Evolutionary conservation across 2,329 filamentous ascomycete genomes (phyloP), one percentile per base, ranked within the genome.

Genomic region (Mariannaea sp.): DNA sequence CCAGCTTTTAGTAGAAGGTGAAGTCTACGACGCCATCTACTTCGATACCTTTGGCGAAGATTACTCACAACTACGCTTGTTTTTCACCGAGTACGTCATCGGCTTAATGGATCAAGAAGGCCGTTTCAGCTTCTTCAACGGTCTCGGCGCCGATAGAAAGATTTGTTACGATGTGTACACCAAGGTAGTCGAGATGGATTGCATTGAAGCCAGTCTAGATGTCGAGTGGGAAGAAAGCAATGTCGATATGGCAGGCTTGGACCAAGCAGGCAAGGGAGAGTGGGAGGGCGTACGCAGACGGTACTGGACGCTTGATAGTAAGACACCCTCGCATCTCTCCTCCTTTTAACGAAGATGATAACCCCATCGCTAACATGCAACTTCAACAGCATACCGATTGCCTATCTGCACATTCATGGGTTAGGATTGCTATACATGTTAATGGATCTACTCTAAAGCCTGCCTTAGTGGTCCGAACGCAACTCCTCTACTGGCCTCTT

Each of bases 41-140:
- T 97, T 97, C 68, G 94, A 99, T 69, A 99, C 94, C 0, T 97
- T 97, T 71, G 94, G 92, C 6, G 94, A 99, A 74, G 90, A 94
- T 59, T 99, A 97, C 73, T 78, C 80, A 2, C 89, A 93, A 70
- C 83, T 97, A 22, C 87, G 88, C 40, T 80, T 86, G 55, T 97
- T 97, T 76, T 96, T 97, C 70, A 87, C 83, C 2, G 94, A 97
- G 70, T 85, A 88, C 63, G 86, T 97, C 9, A 90, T 94, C 26
- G 87, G 85, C 0, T 72, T 97, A 48, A 76, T 99, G 39, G 86
- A 89, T 61, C 77, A 80, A 17, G 74, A 81, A 4, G 89, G 92
- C 55, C 81, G 87, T 7, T 96, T 95, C 69, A 87, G 92, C 59
- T 95, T 93, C 73, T 90, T 96, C 70, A 92, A 95, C 67, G 92